Conservation (phyloP, 129 eudicot species). For the Ambrosia trifida region DNA sequence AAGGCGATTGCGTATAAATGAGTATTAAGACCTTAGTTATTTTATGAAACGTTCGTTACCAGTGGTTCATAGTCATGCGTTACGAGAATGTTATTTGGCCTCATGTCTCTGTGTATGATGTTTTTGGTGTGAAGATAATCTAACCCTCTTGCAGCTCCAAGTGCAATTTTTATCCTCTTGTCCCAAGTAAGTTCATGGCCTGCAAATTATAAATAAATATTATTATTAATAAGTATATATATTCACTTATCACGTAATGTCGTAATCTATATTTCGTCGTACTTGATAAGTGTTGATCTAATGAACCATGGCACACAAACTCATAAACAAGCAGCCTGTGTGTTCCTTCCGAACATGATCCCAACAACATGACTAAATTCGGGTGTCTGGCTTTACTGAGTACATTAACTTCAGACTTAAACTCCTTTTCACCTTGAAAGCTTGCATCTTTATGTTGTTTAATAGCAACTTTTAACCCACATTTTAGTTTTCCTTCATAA, state of each 20-base stretch:
- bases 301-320: constrained; percentile 65
- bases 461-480: constrained; percentile 60
- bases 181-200: constrained; percentile 55
- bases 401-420: constrained; percentile 67
- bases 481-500: constrained; percentile 47
- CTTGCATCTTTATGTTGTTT: constrained; percentile 64
- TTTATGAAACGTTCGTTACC: constrained; percentile 33
- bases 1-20: background rate
- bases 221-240: background rate
- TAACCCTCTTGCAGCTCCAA: constrained; percentile 79
- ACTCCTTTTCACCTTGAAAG: constrained; percentile 78
- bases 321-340: constrained; percentile 75
- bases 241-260: constrained; percentile 2
- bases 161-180: constrained; percentile 69
- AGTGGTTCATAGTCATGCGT: constrained; percentile 66
- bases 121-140: constrained; percentile 54
- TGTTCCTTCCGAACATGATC: constrained; percentile 74
- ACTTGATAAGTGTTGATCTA: constrained; percentile 61
- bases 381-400: constrained; percentile 69
- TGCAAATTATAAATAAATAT: constrained; percentile 34
- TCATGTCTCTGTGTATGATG: constrained; percentile 75
- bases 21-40: background rate
- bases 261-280: constrained; percentile 17
- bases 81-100: constrained; percentile 73
- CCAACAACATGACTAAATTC: constrained; percentile 66